A percentile compares a stretch with the other conserved stretches of the same genome.
Conservation (phyloP, 768 basidiomycete genomes). For the Calocybe gangraenosa region DNA sequence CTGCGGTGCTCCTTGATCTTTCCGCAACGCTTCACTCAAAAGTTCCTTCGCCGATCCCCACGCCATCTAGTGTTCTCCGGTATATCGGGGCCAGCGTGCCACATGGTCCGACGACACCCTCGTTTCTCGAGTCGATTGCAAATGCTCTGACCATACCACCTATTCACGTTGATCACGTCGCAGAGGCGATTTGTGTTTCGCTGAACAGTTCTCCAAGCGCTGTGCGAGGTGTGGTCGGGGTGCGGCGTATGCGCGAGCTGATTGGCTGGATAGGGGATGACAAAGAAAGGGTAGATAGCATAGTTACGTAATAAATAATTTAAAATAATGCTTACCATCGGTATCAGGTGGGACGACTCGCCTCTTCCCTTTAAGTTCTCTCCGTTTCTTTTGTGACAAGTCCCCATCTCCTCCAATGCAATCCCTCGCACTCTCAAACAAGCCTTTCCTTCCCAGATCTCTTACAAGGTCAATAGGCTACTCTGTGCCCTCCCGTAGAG, state of each 20-base stretch:
- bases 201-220: conserved; percentile 44
- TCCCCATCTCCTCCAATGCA: conserved; percentile 12
- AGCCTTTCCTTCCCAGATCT: conserved; percentile 1
- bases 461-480: conserved; percentile 23
- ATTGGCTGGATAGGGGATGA: conserved; percentile 60
- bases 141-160: conserved; percentile 83
- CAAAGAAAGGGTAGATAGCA: conserved; percentile 4
- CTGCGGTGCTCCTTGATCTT: conserved; percentile 79
- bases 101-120: conserved; percentile 22
- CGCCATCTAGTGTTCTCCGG: conserved; percentile 62
- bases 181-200: conserved; percentile 70
- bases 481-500: conserved; percentile 31
- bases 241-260: conserved; percentile 68
- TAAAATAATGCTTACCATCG: conserved; percentile 8
- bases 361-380: too few species aligned
- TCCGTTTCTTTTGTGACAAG: not conserved
- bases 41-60: conserved; percentile 52
- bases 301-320: conserved; percentile 10
- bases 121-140: conserved; percentile 62
- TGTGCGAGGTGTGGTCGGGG: conserved; percentile 64
- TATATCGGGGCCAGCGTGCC: conserved; percentile 37
- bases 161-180: conserved; percentile 95
- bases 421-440: conserved; percentile 6
- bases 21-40: conserved; percentile 69
- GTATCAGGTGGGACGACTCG: conserved; percentile 13